Evolutionary conservation across 345 rosid species (phyloP).

Genomic region (Erucastrum elatum): DNA sequence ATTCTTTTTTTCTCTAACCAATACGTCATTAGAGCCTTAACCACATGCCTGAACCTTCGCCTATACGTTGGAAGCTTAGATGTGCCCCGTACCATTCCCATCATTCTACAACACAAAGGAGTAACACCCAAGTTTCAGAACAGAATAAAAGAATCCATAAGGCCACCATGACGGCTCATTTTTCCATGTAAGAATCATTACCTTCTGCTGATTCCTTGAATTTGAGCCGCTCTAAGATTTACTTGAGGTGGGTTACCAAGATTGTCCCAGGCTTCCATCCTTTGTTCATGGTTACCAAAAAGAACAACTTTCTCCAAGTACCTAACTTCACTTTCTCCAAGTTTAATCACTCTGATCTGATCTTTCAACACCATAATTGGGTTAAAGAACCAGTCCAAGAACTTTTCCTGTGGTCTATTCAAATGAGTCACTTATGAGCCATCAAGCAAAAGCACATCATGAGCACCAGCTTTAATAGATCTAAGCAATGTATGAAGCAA

Average conservation of each 20-base stretch:
- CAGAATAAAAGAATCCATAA: too few relatives aligned
- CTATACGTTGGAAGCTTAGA: slow-evolving; percentile 76
- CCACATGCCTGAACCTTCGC: slow-evolving; percentile 53
- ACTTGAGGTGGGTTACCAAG: slow-evolving; percentile 48
- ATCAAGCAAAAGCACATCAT: slow-evolving; percentile 60
- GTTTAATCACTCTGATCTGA: slow-evolving; percentile 31
- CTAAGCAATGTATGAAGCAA: slow-evolving; percentile 53
- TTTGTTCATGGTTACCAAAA: slow-evolving; percentile 48
- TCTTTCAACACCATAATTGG: slow-evolving; percentile 75
- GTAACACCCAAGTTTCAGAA: background rate
- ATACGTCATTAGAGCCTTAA: too few relatives aligned
- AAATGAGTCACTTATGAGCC: slow-evolving; percentile 59
- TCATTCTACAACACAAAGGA: slow-evolving; percentile 51
- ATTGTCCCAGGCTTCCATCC: slow-evolving; percentile 66
- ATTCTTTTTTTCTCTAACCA: slow-evolving; percentile 11
- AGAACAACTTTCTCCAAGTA: slow-evolving; percentile 65
- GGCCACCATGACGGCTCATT: too few relatives aligned
- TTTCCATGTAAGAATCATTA: slow-evolving; percentile 24
- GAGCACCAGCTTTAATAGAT: slow-evolving; percentile 65
- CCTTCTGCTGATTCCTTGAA: slow-evolving; percentile 86
- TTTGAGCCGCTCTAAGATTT: slow-evolving; percentile 70
- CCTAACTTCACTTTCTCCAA: slow-evolving; percentile 59
- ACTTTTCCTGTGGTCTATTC: slow-evolving; percentile 71
- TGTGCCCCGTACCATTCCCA: slow-evolving; percentile 59
- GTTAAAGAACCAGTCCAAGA: slow-evolving; percentile 76